Base-by-base conservation (phyloP, 225 moss, liverwort and hornwort genomes). In the Marchantia polymorpha region DNA sequence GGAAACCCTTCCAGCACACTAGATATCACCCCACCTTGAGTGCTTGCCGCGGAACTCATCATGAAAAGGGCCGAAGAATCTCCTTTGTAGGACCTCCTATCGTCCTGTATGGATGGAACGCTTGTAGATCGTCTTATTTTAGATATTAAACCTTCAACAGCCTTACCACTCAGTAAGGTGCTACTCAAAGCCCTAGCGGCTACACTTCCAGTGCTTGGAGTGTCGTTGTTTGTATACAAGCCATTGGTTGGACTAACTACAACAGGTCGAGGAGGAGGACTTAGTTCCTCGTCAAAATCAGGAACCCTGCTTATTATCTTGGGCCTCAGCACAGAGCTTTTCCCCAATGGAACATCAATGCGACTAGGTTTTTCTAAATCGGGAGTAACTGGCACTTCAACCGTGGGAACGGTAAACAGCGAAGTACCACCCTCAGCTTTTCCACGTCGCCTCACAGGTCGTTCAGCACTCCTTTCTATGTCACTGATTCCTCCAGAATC, bases 131-230 rank as follows among this genome's bases (percentile, higher is more conserved):
- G 88, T 88, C 90, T 85, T 79, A 96, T 91, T 85, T 94, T 96
- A 50, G 91, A 92, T 20, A 96, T 83, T 53, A 96, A 81, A 75
- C 92, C 89, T 82, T 94, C 96, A 20, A 94, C 94, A 73, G 91
- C 64, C 83, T 90, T 94, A 63, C 85, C 82, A 74, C 90, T 90
- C 53, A 89, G 86, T 67, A 93, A 77, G 49, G 91, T 87, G 54
- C 91, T 89, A 83, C 91, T 89, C 65, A 92, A 72, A 10, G 80
- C 90, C 89, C 89, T 94, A 79, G 89, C 90, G 66, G 94, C 89
- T 65, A 29, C 50, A 82, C 81, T 88, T 69, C 88, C 84, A 25
- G 79, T 86, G 67, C 84, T 87, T 55, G 80, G 15, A 75, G 60
- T 64, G 17, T 97, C 96, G 75, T 56, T 83, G 84, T 75, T 83